Conservation (phyloP, 768 basidiomycete species). For the Russula ochroleuca region DNA sequence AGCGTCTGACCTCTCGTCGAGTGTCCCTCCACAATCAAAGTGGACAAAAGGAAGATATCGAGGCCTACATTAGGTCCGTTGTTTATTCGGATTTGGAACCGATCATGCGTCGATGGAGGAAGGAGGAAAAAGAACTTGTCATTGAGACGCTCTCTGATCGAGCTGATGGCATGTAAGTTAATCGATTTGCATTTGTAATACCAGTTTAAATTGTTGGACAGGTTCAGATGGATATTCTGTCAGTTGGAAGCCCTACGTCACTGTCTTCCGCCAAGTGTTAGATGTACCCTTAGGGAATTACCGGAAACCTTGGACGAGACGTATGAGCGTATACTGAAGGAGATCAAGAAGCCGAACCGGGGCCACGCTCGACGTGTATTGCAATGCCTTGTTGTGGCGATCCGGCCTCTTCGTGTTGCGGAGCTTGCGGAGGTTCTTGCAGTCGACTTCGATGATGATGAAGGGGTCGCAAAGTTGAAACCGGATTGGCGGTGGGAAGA, state of each 20-base stretch:
- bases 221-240: background rate
- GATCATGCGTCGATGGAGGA: background rate
- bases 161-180: background rate
- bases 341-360: background rate
- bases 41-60: background rate
- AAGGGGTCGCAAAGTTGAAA: background rate
- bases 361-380: background rate
- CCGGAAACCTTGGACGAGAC: background rate
- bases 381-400: background rate
- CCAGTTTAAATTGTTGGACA: background rate
- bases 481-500: background rate
- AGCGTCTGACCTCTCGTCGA: background rate
- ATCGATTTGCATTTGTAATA: background rate
- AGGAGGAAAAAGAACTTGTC: background rate
- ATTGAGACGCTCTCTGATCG: background rate
- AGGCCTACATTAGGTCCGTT: background rate
- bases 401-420: conserved; percentile 4
- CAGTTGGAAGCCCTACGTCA: background rate
- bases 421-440: background rate
- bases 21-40: background rate
- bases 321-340: background rate
- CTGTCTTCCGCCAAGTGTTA: background rate
- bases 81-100: background rate
- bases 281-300: background rate
- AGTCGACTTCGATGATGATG: background rate